A percentile compares a stretch with the other conserved stretches of the same genome.
Conservation (phyloP, 805 yeast species). For the Yamadazyma sp. region DNA sequence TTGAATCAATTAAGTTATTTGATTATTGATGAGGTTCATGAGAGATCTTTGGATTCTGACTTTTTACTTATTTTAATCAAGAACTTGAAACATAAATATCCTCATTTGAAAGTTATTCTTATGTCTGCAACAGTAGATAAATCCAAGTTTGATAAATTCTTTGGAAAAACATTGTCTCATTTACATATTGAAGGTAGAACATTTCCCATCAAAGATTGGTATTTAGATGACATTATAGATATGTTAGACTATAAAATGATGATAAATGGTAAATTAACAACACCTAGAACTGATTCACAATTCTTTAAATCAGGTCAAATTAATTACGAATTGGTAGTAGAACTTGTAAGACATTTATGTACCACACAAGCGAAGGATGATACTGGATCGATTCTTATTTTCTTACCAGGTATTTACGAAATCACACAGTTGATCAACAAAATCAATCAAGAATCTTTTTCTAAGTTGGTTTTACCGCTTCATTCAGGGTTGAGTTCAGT, state of each 20-base stretch:
- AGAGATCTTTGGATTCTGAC: constrained; percentile 88
- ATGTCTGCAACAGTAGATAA: constrained; percentile 95
- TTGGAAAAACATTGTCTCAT: constrained; percentile 51
- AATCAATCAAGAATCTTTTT: neutral
- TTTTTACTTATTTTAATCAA: constrained; percentile 76
- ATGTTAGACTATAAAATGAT: constrained; percentile 55
- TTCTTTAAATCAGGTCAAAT: constrained; percentile 66
- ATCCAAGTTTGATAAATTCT: constrained; percentile 62
- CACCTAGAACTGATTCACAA: constrained; percentile 61
- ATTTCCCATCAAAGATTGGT: constrained; percentile 80
- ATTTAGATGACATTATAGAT: constrained; percentile 63
- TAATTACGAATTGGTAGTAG: constrained; percentile 68
- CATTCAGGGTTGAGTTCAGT: constrained; percentile 84
- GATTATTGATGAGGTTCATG: constrained; percentile 95
- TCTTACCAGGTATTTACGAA: constrained; percentile 89
- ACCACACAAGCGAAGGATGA: constrained; percentile 21
- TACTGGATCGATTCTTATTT: constrained; percentile 77
- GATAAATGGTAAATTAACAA: constrained; percentile 38
- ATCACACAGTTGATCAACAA: constrained; percentile 46
- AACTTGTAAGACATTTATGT: constrained; percentile 33
- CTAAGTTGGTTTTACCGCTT: constrained; percentile 54
- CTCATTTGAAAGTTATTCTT: constrained; percentile 63
- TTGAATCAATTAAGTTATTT: constrained; percentile 63
- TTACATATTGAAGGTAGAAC: constrained; percentile 91
- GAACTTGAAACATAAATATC: constrained; percentile 47